Percentiles rank a stretch among this genome's conserved stretches.
phyloP scores from a whole-genome alignment of 2,329 filamentous ascomycete species.

The Cephalotrichum gorgonifer region DNA sequence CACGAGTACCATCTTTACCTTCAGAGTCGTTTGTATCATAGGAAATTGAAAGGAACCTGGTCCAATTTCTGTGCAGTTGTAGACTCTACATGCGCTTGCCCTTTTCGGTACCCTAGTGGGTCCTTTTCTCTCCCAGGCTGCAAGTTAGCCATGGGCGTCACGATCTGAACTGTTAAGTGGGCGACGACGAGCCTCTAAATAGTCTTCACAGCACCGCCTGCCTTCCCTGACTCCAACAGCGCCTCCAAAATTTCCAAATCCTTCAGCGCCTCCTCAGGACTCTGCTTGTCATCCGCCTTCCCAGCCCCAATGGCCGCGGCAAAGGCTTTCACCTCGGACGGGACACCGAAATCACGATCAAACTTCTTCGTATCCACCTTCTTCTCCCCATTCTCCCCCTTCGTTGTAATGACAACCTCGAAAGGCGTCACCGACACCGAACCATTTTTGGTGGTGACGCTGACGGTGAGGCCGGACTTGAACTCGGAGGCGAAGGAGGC shows the following conservation, averaged over 20 bases:
- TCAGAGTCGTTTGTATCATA: too few relatives aligned
- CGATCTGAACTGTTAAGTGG: too few relatives aligned
- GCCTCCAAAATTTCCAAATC: conserved; percentile 49
- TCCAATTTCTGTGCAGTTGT: too few relatives aligned
- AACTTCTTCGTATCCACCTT: conserved; percentile 36
- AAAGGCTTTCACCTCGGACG: conserved; percentile 52
- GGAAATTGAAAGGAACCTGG: too few relatives aligned
- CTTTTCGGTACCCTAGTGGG: too few relatives aligned
- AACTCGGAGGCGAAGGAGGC: conserved; percentile 47
- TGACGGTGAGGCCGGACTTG: conserved; percentile 37
- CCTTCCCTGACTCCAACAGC: conserved; percentile 8
- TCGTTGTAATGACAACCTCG: conserved; percentile 26
- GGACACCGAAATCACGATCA: conserved; percentile 41
- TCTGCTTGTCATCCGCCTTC: conserved; percentile 37
- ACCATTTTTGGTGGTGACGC: conserved; percentile 47
- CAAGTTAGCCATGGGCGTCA: too few relatives aligned
- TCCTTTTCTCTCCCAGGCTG: too few relatives aligned
- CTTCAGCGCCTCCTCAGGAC: conserved; percentile 45
- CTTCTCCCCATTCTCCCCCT: conserved; percentile 18
- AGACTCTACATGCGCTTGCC: too few relatives aligned
- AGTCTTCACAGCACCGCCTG: background rate
- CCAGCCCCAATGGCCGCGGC: conserved; percentile 39
- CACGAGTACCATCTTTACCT: too few relatives aligned
- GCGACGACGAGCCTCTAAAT: too few relatives aligned
- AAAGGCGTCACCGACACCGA: conserved; percentile 38